Evolutionary conservation across 768 basidiomycete species (phyloP), one percentile per base, ranked within the genome.

Genomic region (Lyophyllum shimeji): DNA sequence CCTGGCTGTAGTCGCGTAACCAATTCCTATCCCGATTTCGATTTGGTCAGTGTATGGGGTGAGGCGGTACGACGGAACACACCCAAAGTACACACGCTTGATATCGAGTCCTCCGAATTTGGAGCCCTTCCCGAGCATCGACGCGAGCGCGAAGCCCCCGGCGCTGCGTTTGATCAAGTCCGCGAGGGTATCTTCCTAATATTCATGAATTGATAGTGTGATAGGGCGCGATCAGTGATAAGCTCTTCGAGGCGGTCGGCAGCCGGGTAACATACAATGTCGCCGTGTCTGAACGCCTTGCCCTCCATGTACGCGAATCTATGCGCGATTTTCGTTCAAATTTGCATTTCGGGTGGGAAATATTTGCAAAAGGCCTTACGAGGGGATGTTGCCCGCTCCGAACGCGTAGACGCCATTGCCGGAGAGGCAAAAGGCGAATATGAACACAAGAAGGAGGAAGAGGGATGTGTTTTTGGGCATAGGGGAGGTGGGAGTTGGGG

Each of bases 251-350:
- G 7, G 15, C 3, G 18, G 50, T 49, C 48, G 21, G 21, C 17
- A 24, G 46, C 58, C 33, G 1, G 20, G 9, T 17, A 18, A 62
- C 75, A 77, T 81, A 83, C 83, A 47, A 97, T 94, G 70, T 97
- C 93, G 42, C 95, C 95, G 67, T 97, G 94, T 46, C 93, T 76
- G 72, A 90, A 91, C 1, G 90, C 90, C 60, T 80, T 84, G 37
- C 89, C 92, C 68, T 95, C 93, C 71, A 95, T 82, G 69, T 88
- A 95, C 6, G 90, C 87, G 67, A 86, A 92, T 20, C 89, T 89
- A 58, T 8, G 40, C 9, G 37, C 27, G 21, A 21, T 25, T 9
- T 25, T 7, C 2, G 12, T 6, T 59, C 65, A 63, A 49, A 40
- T 31, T 46, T 37, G 25, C 34, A 29, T 59, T 50, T 53, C 47